Conservation (phyloP, 2,329 filamentous ascomycete species). For the Monosporascus sp. region DNA sequence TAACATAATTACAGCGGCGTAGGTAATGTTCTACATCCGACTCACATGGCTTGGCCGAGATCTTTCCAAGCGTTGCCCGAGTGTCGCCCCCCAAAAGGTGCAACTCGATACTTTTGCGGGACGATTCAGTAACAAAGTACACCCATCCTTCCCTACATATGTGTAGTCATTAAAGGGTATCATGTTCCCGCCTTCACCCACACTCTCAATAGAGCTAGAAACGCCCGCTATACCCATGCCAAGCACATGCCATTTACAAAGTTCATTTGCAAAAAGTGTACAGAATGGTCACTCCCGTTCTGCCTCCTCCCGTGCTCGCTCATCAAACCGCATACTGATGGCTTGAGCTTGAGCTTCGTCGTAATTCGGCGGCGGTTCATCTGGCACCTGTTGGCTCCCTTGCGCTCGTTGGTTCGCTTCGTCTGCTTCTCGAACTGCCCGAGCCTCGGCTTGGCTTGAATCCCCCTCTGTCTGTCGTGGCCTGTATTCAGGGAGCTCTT, state of each 20-base stretch:
- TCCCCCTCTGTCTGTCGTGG: constrained; percentile 38
- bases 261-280: constrained; percentile 19
- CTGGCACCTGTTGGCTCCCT: constrained; percentile 37
- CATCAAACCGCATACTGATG: constrained; percentile 54
- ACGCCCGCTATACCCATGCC: neutral
- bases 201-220: neutral
- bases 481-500: constrained; percentile 86
- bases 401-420: constrained; percentile 21
- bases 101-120: too few relatives aligned
- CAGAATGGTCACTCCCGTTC: constrained; percentile 46
- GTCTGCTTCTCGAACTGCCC: constrained; percentile 15
- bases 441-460: constrained; percentile 8
- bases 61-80: too few relatives aligned
- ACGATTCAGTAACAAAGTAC: too few relatives aligned
- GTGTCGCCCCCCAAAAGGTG: too few relatives aligned
- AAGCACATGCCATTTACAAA: neutral
- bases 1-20: neutral
- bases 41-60: too few relatives aligned
- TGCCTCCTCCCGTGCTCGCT: constrained; percentile 68
- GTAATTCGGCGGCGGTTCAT: constrained; percentile 85
- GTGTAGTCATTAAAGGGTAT: constrained; percentile 11
- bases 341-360: constrained; percentile 81
- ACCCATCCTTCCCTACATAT: neutral
- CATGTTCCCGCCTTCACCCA: constrained; percentile 11
- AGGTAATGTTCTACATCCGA: too few relatives aligned